phyloP scores from a whole-genome alignment of 345 rosid species.

The Euphorbia peplus region DNA sequence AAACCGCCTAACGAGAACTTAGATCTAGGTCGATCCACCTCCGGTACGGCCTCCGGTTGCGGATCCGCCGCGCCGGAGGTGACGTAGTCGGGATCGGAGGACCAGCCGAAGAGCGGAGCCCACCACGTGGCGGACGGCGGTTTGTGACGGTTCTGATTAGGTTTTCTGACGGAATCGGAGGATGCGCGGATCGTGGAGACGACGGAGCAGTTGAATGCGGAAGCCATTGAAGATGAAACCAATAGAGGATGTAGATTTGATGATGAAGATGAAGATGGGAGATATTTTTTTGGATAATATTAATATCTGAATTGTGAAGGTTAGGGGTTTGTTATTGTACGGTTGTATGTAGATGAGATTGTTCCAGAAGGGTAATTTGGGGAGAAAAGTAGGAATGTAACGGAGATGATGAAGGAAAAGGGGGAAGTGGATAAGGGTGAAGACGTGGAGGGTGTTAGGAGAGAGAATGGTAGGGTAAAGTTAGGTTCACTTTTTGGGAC shows the following conservation, averaged over 20 bases:
- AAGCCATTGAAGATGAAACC: conserved; percentile 59
- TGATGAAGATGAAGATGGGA: not conserved
- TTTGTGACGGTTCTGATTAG: conserved; percentile 23
- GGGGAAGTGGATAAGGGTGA: conserved; percentile 17
- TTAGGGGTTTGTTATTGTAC: not conserved
- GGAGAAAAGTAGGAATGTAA: not conserved
- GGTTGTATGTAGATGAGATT: not conserved
- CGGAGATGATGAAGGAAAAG: not conserved
- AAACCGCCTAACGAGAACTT: conserved; percentile 43
- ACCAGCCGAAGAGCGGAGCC: conserved; percentile 64
- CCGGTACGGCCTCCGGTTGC: conserved; percentile 20
- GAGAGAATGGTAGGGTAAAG: conserved; percentile 8
- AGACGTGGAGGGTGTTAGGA: conserved; percentile 12
- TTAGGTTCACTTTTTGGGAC: not conserved
- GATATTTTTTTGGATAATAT: not conserved
- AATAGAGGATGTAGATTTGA: not conserved
- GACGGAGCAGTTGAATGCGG: conserved; percentile 33
- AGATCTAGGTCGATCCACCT: conserved; percentile 18
- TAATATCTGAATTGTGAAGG: too few relatives aligned
- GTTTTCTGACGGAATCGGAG: conserved; percentile 24
- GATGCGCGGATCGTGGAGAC: conserved; percentile 41
- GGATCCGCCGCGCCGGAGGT: conserved; percentile 8
- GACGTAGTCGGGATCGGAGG: conserved; percentile 64
- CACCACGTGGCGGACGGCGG: conserved; percentile 42
- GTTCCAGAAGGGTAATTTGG: not conserved